Conservation (phyloP, 345 rosid species). For the Gossypium longicalyx region DNA sequence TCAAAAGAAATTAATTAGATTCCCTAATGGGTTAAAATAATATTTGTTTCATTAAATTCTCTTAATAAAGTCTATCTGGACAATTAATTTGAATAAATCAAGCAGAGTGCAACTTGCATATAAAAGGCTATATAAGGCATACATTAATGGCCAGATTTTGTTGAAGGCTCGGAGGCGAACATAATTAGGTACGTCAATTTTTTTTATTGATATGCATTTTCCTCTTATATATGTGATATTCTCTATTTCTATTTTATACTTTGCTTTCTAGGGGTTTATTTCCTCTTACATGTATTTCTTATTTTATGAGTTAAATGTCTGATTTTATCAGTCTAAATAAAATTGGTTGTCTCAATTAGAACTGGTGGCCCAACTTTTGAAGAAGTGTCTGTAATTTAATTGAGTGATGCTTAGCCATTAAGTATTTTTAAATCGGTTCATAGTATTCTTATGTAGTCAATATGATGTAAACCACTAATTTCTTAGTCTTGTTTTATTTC, state of each 20-base stretch:
- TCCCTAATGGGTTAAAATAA: neutral
- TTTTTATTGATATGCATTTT: neutral
- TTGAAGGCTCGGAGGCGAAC: neutral
- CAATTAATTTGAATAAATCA: neutral
- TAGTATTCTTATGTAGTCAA: neutral
- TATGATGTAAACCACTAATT: neutral
- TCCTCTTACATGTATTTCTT: neutral
- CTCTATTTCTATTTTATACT: neutral
- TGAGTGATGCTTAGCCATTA: neutral
- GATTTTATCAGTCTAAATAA: neutral
- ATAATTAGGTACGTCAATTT: neutral
- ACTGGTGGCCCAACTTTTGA: neutral
- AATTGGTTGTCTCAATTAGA: neutral
- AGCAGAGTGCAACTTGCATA: neutral
- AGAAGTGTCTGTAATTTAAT: neutral
- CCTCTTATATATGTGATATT: neutral
- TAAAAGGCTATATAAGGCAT: neutral
- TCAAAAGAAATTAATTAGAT: neutral
- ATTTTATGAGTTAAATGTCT: neutral
- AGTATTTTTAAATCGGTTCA: neutral
- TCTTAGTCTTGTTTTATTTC: neutral
- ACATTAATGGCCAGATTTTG: neutral
- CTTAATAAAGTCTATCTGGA: neutral
- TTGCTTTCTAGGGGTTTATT: neutral
- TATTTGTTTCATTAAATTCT: neutral